Base-by-base conservation (phyloP, 257 asterid genomes). In the Plantago elongata region DNA sequence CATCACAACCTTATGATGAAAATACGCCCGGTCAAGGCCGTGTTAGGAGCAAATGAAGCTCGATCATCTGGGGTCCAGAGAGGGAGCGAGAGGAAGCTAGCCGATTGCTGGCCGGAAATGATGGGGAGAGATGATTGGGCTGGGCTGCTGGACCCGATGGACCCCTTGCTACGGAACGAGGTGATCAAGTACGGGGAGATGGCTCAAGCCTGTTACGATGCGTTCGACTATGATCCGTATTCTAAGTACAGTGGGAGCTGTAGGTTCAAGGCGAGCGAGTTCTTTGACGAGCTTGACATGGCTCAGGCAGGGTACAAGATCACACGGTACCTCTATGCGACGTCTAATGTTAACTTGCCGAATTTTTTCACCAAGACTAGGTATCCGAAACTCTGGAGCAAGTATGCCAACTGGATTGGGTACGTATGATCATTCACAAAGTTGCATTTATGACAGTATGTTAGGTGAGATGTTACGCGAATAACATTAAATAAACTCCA, bases 121-220 rank as follows among this genome's bases (percentile, higher is more conserved):
- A 78, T 62, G 1, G 84, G 84, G 0, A 57, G 61, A 47, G 71
- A 64, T 13, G 77, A 81, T 13, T 81, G 88, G 88, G 81, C 56
- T 5, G 77, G 84, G 10, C 16, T 78, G 66, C 77, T 76, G 15
- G 75, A 81, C 22, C 88, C 88, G 16, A 72, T 81, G 62, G 77
- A 81, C 60, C 74, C 81, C 0, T 47, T 71, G 37, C 63, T 81
- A 0, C 69, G 84, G 6, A 27, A 11, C 13, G 84, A 81, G 62
- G 70, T 81, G 13, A 74, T 78, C 15, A 68, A 78, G 4, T 81
- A 78, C 30, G 88, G 88, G 3, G 82, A 61, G 38, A 73, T 71
- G 81, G 78, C 84, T 1, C 83, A 78, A 57, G 82, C 84, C 51
- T 78, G 84, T 45, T 76, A 78, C 44, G 84, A 78, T 38, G 77